Percentiles rank a stretch among this genome's conserved stretches.
phyloP scores from a whole-genome alignment of 352 stramenopile species.

The Aphanomyces astaci region DNA sequence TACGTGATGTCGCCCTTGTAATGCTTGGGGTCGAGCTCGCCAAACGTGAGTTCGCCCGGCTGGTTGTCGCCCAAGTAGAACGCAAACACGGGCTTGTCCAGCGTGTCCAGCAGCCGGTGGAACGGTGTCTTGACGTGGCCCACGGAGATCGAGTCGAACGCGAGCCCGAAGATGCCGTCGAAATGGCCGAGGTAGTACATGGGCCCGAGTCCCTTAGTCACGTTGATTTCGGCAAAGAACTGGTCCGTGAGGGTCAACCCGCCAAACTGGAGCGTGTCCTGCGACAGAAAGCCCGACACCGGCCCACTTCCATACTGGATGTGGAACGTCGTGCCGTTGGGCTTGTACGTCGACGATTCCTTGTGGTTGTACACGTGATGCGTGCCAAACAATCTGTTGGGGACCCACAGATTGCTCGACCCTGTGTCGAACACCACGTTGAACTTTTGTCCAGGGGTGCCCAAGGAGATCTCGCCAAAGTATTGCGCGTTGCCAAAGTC shows the following conservation, averaged over 20 bases:
- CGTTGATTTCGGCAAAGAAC: slow-evolving; percentile 93
- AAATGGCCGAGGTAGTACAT: slow-evolving; percentile 95
- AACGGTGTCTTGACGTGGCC: slow-evolving; percentile 91
- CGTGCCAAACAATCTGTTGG: slow-evolving; percentile 61
- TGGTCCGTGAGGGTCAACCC: slow-evolving; percentile 64
- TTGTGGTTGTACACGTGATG: slow-evolving; percentile 85
- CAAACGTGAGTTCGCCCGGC: slow-evolving; percentile 70
- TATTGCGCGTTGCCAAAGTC: slow-evolving; percentile 93
- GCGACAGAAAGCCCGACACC: slow-evolving; percentile 87
- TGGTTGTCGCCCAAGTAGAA: slow-evolving; percentile 93
- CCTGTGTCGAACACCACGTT: slow-evolving; percentile 96
- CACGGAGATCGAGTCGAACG: slow-evolving; percentile 91
- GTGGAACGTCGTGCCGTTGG: slow-evolving; percentile 89
- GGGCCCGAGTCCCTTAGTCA: slow-evolving; percentile 92
- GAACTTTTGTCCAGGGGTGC: slow-evolving; percentile 87
- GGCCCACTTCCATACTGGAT: slow-evolving; percentile 94
- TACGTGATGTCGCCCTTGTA: slow-evolving; percentile 93
- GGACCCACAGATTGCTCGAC: slow-evolving; percentile 96
- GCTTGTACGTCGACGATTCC: slow-evolving; percentile 78
- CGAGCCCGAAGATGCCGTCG: slow-evolving; percentile 96
- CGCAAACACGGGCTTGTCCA: slow-evolving; percentile 90
- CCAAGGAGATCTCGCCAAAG: slow-evolving; percentile 87
- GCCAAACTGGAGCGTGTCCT: slow-evolving; percentile 73
- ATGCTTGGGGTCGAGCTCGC: slow-evolving; percentile 77
- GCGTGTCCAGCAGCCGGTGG: slow-evolving; percentile 85